Conservation (phyloP, 768 basidiomycete species). For the Hysterangium stoloniferum region DNA sequence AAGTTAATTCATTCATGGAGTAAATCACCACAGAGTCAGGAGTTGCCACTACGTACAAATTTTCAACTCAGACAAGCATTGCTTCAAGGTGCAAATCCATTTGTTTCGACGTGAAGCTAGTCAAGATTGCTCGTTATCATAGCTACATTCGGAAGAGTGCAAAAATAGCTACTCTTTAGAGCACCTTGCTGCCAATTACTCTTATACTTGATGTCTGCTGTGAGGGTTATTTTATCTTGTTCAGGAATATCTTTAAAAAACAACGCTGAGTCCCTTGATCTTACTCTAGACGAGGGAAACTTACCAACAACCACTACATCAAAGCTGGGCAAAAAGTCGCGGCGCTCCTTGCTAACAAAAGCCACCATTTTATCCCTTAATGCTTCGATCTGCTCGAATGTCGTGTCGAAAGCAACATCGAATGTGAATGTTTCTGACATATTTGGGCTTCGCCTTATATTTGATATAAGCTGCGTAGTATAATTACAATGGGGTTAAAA, state of each 20-base stretch:
- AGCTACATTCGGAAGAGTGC: not conserved
- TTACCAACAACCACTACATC: slow-evolving; percentile 63
- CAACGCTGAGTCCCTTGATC: slow-evolving; percentile 14
- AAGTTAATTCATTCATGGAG: not conserved
- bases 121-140: slow-evolving; percentile 15
- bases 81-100: slow-evolving; percentile 85
- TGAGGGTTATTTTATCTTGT: slow-evolving; percentile 69
- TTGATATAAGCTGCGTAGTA: slow-evolving; percentile 51
- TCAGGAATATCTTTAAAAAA: slow-evolving; percentile 58
- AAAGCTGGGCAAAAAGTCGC: slow-evolving; percentile 71
- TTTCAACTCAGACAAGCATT: slow-evolving; percentile 54
- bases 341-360: slow-evolving; percentile 61
- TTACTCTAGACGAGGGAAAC: slow-evolving; percentile 10
- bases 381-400: slow-evolving; percentile 73
- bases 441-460: slow-evolving; percentile 60
- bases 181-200: slow-evolving; percentile 78
- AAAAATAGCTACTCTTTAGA: slow-evolving; percentile 43
- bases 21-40: not conserved
- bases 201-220: slow-evolving; percentile 84
- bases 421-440: slow-evolving; percentile 81
- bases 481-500: not conserved
- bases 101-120: slow-evolving; percentile 77
- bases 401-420: slow-evolving; percentile 70
- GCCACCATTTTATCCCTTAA: slow-evolving; percentile 73
- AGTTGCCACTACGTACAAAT: slow-evolving; percentile 38